Evolutionary conservation across 2,329 filamentous ascomycete genomes (phyloP), one percentile per base, ranked within the genome.

Genomic region (Aspergillus uvarum): DNA sequence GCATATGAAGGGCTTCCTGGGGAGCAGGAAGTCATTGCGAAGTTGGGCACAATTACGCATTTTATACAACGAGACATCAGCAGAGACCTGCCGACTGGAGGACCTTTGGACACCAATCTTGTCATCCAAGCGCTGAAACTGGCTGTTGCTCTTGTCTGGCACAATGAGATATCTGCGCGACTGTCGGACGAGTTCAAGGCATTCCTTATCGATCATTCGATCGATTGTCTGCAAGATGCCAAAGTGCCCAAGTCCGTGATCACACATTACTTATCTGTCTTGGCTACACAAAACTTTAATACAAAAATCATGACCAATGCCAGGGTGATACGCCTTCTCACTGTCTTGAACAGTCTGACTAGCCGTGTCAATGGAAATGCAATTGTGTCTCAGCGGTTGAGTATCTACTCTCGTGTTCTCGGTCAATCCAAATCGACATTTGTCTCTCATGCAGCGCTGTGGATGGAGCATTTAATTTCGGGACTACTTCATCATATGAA

Each of bases 1-100:
- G 85, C 89, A 5, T 96, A 94, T 59, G 91, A 93, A 63, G 90
- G 91, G 66, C 79, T 96, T 14, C 92, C 92, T 0, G 89, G 95
- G 65, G 80, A 86, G 38, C 85, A 89, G 58, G 87, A 87, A 11
- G 80, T 96, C 57, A 84, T 87, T 59, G 85, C 86, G 54, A 96
- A 95, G 74, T 89, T 97, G 82, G 83, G 84, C 11, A 77, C 91
- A 2, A 83, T 98, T 60, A 86, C 87, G 65, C 89, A 92, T 61
- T 96, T 92, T 71, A 91, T 98, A 58, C 87, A 89, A 68, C 85
- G 93, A 61, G 95, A 99, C 72, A 82, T 96, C 24, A 84, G 82
- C 6, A 82, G 86, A 11, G 87, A 85, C 81, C 83, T 38, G 72
- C 82, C 5, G 78, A 83, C 60, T 83, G 85, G 54, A 76, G 74